Conservation (phyloP, 108 stramenopile species). For the Conticribra weissflogii region DNA sequence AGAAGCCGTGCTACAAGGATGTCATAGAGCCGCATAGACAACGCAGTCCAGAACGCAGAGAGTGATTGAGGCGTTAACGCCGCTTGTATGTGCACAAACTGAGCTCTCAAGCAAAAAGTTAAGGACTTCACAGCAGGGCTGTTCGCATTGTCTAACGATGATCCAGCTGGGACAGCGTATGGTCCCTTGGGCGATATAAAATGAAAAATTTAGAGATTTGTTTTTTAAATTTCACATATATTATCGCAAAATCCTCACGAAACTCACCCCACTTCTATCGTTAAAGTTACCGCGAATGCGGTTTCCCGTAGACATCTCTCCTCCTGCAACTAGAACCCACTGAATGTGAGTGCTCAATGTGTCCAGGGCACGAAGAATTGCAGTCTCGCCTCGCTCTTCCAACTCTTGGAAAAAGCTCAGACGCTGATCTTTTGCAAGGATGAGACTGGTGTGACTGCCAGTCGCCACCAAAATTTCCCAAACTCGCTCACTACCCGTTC, state of each 20-base stretch:
- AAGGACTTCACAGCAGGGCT: constrained; percentile 86
- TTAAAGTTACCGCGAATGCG: constrained; percentile 61
- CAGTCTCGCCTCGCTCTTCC: constrained; percentile 80
- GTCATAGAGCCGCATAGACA: constrained; percentile 87
- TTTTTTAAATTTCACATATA: neutral
- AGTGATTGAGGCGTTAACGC: constrained; percentile 79
- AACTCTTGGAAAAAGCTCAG: constrained; percentile 76
- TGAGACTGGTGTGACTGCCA: constrained; percentile 59
- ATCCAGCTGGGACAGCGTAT: constrained; percentile 75
- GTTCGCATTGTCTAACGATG: constrained; percentile 74
- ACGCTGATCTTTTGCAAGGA: constrained; percentile 66
- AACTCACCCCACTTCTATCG: constrained; percentile 57
- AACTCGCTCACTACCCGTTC: constrained; percentile 75
- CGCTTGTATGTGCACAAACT: constrained; percentile 84
- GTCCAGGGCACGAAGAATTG: constrained; percentile 74
- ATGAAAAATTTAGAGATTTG: neutral
- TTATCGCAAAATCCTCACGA: neutral
- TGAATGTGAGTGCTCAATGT: constrained; percentile 84
- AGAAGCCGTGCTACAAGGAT: constrained; percentile 77
- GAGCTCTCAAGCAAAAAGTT: constrained; percentile 77
- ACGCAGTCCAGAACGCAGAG: constrained; percentile 84
- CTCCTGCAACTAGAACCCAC: constrained; percentile 82
- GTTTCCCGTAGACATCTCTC: constrained; percentile 72
- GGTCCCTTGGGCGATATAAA: constrained; percentile 53
- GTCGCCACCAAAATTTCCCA: constrained; percentile 75